Percentiles rank a stretch among this genome's conserved stretches.
Conservation (phyloP, 2,329 filamentous ascomycete species). For the Botryotinia calthae region DNA sequence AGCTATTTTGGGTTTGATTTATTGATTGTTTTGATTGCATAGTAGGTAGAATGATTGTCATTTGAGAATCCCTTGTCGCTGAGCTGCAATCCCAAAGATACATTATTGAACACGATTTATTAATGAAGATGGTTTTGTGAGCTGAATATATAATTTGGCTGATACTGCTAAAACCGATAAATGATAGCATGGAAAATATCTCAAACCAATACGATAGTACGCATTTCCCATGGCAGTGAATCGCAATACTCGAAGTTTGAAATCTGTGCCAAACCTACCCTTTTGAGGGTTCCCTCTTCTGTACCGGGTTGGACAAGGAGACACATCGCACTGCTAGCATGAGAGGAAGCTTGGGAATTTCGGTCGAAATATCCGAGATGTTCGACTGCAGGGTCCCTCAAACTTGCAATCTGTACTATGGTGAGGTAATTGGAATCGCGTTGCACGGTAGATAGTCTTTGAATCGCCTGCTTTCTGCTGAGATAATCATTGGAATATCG, state of each 20-base stretch:
- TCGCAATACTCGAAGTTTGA: too few species aligned
- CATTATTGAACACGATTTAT: not conserved
- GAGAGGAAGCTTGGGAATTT: too few species aligned
- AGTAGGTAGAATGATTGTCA: not conserved
- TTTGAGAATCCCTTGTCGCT: not conserved
- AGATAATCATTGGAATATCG: too few species aligned
- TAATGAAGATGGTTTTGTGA: not conserved
- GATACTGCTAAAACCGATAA: not conserved
- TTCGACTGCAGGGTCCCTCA: not conserved
- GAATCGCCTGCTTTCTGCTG: too few species aligned
- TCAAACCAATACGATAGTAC: not conserved
- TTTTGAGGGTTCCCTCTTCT: not conserved
- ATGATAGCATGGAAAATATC: too few species aligned
- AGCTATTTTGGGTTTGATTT: not conserved
- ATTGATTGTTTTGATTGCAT: not conserved
- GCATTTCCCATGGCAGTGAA: not conserved
- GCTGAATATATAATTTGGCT: not conserved
- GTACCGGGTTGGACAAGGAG: not conserved
- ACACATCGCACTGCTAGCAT: not conserved
- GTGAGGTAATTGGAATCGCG: not conserved
- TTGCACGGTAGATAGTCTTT: not conserved
- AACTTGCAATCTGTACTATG: not conserved
- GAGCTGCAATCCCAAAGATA: not conserved
- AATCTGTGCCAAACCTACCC: not conserved
- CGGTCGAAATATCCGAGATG: too few species aligned